These are phyloP conservation scores for Aphanomyces cochlioides DNA, from an alignment of 352 stramenopile genomes.

Conservation along the genomic window DNA sequence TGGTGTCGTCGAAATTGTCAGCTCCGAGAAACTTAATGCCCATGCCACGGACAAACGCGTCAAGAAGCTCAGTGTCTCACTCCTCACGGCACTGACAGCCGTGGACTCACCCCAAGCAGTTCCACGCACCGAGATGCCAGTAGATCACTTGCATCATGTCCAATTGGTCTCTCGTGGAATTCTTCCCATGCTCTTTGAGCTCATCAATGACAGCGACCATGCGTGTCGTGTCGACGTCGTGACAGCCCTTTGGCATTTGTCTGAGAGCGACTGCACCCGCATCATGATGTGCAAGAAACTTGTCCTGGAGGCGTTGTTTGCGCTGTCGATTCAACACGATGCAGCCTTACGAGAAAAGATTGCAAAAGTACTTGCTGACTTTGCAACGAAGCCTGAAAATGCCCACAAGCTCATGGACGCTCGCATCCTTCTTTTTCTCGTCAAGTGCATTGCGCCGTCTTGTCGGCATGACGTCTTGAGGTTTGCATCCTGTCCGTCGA, in stretches of 20 bases:
- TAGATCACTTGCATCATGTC: conserved; percentile 67
- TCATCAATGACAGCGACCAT: conserved; percentile 54
- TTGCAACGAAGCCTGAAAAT: conserved; percentile 65
- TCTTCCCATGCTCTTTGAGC: conserved; percentile 68
- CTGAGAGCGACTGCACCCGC: conserved; percentile 54
- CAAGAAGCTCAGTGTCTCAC: conserved; percentile 2
- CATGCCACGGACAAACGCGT: not conserved
- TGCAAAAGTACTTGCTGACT: conserved; percentile 72
- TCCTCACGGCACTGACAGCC: conserved; percentile 16
- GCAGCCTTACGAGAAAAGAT: conserved; percentile 55
- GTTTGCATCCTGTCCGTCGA: conserved; percentile 35
- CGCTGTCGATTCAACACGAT: conserved; percentile 65
- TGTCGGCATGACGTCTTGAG: conserved; percentile 53
- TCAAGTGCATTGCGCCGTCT: conserved; percentile 62
- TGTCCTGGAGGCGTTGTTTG: conserved; percentile 52
- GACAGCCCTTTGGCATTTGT: conserved; percentile 62
- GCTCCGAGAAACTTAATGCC: conserved; percentile 9
- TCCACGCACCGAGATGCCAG: not conserved
- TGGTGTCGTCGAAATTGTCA: conserved; percentile 19
- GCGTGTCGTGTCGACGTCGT: conserved; percentile 67
- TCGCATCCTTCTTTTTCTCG: conserved; percentile 55
- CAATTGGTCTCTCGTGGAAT: conserved; percentile 64
- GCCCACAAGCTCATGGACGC: conserved; percentile 67
- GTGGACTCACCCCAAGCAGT: conserved; percentile 3
- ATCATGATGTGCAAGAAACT: conserved; percentile 64